A percentile compares a stretch with the other conserved stretches of the same genome.
Evolutionary conservation across 129 eudicot genomes (phyloP).

Genomic region (Pittosporum tobira): DNA sequence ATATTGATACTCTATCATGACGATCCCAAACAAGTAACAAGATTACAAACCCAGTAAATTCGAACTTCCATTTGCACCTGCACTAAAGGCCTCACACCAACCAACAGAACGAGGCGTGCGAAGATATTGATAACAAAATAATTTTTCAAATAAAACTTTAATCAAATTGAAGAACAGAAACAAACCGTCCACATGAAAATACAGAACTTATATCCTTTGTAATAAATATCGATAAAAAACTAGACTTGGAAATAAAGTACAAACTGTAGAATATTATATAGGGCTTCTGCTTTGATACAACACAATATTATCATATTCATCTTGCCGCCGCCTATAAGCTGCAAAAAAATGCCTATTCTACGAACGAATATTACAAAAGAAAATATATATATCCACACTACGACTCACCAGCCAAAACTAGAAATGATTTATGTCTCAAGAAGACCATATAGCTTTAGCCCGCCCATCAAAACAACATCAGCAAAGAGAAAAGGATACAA

Average conservation of each 20-base stretch:
- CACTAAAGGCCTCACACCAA: too few species aligned
- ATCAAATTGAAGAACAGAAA: too few species aligned
- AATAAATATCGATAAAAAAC: neutral
- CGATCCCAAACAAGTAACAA: too few species aligned
- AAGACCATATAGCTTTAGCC: constrained; percentile 10
- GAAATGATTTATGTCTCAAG: constrained; percentile 25
- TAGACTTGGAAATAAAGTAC: constrained; percentile 8
- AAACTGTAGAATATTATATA: constrained; percentile 22
- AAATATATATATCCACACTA: constrained; percentile 51
- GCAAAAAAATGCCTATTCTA: constrained; percentile 64
- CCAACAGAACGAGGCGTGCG: too few species aligned
- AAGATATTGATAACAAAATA: too few species aligned
- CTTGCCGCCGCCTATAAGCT: constrained; percentile 42
- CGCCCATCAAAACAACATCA: constrained; percentile 13
- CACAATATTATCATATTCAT: constrained; percentile 35
- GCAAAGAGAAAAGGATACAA: neutral
- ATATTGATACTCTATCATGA: too few species aligned
- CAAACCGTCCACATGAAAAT: too few species aligned
- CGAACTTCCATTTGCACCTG: too few species aligned
- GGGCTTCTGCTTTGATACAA: constrained; percentile 23
- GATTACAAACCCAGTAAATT: too few species aligned
- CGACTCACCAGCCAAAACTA: constrained; percentile 10
- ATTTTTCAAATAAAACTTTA: too few species aligned
- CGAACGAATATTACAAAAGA: constrained; percentile 53
- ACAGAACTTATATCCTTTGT: too few species aligned